phyloP scores from a whole-genome alignment of 768 basidiomycete species.

The Rhodotorula kratochvilovae region DNA sequence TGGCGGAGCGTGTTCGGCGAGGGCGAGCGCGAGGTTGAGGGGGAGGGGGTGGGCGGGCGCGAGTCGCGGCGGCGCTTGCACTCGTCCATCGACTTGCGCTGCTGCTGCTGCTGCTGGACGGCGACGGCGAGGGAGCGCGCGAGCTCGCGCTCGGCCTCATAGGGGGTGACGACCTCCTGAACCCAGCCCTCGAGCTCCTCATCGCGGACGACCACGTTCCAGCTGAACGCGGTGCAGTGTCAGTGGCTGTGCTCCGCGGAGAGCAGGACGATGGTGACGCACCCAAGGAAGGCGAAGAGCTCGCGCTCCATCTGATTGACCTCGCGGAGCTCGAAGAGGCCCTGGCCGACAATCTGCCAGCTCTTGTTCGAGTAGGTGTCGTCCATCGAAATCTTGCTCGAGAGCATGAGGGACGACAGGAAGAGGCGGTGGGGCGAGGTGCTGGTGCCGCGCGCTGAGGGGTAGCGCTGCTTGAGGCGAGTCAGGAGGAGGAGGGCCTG shows the following conservation, averaged over 20 bases:
- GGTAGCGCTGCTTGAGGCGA: constrained; percentile 84
- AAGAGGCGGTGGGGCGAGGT: constrained; percentile 85
- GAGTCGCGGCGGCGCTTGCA: constrained; percentile 37
- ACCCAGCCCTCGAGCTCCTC: constrained; percentile 42
- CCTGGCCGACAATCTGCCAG: constrained; percentile 84
- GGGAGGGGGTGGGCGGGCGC: constrained; percentile 17
- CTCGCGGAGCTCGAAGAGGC: constrained; percentile 76
- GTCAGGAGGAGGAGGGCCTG: constrained; percentile 70
- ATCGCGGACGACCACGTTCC: constrained; percentile 43
- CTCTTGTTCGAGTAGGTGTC: constrained; percentile 91
- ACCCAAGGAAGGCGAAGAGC: constrained; percentile 75
- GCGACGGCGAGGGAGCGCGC: constrained; percentile 20
- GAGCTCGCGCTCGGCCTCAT: constrained; percentile 32
- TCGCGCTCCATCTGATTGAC: constrained; percentile 90
- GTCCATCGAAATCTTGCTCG: constrained; percentile 69
- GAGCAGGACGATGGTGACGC: neutral
- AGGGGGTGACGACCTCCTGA: constrained; percentile 26
- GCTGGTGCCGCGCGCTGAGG: constrained; percentile 80
- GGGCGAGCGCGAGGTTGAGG: constrained; percentile 34
- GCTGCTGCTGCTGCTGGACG: constrained; percentile 12
- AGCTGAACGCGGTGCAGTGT: neutral
- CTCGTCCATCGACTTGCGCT: constrained; percentile 30
- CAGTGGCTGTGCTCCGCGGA: neutral
- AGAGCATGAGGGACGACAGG: constrained; percentile 79
- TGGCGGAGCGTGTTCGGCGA: constrained; percentile 39